Base-by-base conservation (phyloP, 2,329 filamentous ascomycete species). In the Xenosphaeropsis pyriputrescens region DNA sequence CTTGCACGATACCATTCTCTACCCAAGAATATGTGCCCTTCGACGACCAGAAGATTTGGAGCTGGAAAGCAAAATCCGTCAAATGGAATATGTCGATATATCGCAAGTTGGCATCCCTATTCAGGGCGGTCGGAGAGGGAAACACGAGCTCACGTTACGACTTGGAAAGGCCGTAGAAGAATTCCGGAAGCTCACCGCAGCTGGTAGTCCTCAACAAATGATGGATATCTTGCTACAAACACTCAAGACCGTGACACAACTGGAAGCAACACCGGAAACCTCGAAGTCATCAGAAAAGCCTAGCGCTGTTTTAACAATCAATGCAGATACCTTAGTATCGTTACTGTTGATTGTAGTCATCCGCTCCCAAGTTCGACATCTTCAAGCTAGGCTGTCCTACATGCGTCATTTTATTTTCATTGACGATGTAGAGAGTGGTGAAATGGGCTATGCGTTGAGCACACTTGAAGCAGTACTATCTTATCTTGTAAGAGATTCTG, bases 361-460 rank as follows among this genome's bases (percentile, higher is more conserved):
- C 43, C 74, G 89, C 44, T 85, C 89, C 9, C 83, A 91, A 42
- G 77, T 93, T 18, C 77, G 83, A 41, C 80, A 95, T 57, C 65
- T 98, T 7, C 85, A 94, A 50, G 86, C 91, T 3, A 74, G 89
- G 15, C 63, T 98, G 34, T 68, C 82, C n/a, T 98, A 96, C 55
- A 94, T 96, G 69, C 82, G 89, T 32, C 85, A 93, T 51, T 98
- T 95, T 53, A 91, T 95, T 47, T 98, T 94, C 58, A 88, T 94
- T 36, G 91, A 96, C 49, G 91, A 98, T 59, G 86, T 98, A 7
- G 91, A 98, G 47, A 93, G 78, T 43, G 91, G 91, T 35, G 91
- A 98, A 60, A 80, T 93, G 66, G 91, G 91, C 7, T 98, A 98
- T 57, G 88, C 89, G 0, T 60, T 98, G 36, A 96, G 89, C 57